A percentile compares a stretch with the other conserved stretches of the same genome.
phyloP scores from a whole-genome alignment of 345 rosid species.

The Lumnitzera littorea region DNA sequence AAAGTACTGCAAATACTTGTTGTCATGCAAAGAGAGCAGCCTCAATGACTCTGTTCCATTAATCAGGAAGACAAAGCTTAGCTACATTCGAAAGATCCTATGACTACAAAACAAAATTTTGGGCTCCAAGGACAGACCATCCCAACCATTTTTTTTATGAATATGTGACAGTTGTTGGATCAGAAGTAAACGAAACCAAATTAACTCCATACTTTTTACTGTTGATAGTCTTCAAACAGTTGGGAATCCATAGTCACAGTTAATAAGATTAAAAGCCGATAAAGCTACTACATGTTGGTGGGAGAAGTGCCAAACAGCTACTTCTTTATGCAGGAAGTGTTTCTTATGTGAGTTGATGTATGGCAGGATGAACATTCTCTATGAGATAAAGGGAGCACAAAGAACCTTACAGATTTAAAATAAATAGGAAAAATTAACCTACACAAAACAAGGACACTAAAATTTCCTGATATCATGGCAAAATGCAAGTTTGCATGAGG shows the following conservation, averaged over 20 bases:
- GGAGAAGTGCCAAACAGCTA: background rate
- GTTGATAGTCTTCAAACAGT: conserved; percentile 65
- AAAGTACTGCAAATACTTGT: conserved; percentile 91
- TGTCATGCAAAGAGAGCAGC: conserved; percentile 89
- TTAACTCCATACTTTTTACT: conserved; percentile 99
- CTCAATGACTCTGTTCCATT: conserved; percentile 64
- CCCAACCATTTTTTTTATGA: conserved; percentile 98
- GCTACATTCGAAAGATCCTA: conserved; percentile 1
- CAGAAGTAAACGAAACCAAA: conserved; percentile 75
- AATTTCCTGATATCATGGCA: too few relatives aligned
- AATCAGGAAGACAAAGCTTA: conserved; percentile 2
- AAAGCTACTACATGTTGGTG: background rate
- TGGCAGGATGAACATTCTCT: too few relatives aligned
- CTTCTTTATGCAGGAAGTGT: too few relatives aligned
- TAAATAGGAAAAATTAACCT: too few relatives aligned
- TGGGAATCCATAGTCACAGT: conserved; percentile 16
- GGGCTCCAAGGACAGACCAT: conserved; percentile 43
- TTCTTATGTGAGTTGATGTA: too few relatives aligned
- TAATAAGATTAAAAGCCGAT: background rate
- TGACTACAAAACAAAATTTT: background rate
- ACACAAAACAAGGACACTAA: too few relatives aligned
- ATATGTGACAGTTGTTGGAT: conserved; percentile 78
- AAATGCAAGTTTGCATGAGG: too few relatives aligned
- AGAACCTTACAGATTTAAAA: too few relatives aligned
- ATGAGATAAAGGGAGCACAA: too few relatives aligned